These are phyloP conservation scores for Sambucus nigra DNA, from an alignment of 129 eudicot genomes.

Conservation along the genomic window DNA sequence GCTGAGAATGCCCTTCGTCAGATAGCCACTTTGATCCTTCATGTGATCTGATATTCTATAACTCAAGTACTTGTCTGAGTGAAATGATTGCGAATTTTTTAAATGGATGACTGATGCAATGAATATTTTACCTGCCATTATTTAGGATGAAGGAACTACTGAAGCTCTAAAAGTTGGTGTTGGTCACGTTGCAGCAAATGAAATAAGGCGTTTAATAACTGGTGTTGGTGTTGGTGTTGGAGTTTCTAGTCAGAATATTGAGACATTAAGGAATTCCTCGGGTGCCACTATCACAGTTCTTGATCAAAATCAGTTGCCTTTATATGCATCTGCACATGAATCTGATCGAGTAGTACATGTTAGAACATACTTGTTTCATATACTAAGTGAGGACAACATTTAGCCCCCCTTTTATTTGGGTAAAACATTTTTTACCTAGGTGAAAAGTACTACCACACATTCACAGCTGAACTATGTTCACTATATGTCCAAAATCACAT, in stretches of 20 bases:
- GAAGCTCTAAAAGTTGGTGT: slow-evolving; percentile 48
- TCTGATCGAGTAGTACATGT: slow-evolving; percentile 99
- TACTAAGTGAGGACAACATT: too few species aligned
- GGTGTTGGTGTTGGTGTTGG: slow-evolving; percentile 95
- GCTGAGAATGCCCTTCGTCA: slow-evolving; percentile 93
- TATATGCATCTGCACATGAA: slow-evolving; percentile 94
- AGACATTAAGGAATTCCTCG: slow-evolving; percentile 61
- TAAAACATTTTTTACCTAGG: too few species aligned
- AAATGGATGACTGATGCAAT: too few species aligned
- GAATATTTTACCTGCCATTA: slow-evolving; percentile 1
- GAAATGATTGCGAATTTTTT: too few species aligned
- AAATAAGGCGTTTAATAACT: slow-evolving; percentile 76
- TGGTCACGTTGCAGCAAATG: slow-evolving; percentile 80
- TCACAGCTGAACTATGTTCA: too few species aligned
- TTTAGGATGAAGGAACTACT: slow-evolving; percentile 57
- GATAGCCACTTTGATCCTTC: slow-evolving; percentile 72
- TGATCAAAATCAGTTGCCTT: slow-evolving; percentile 85
- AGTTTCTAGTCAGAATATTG: slow-evolving; percentile 83
- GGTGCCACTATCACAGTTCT: slow-evolving; percentile 85
- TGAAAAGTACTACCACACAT: too few species aligned
- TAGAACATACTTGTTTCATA: background rate
- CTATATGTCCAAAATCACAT: too few species aligned
- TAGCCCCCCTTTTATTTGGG: too few species aligned
- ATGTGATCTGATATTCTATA: slow-evolving; percentile 35
- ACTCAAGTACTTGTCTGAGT: background rate